Percentiles rank a stretch among this genome's conserved stretches.
Conservation (phyloP, 139 green algal species). For the Raphidocelis subcapitata region DNA sequence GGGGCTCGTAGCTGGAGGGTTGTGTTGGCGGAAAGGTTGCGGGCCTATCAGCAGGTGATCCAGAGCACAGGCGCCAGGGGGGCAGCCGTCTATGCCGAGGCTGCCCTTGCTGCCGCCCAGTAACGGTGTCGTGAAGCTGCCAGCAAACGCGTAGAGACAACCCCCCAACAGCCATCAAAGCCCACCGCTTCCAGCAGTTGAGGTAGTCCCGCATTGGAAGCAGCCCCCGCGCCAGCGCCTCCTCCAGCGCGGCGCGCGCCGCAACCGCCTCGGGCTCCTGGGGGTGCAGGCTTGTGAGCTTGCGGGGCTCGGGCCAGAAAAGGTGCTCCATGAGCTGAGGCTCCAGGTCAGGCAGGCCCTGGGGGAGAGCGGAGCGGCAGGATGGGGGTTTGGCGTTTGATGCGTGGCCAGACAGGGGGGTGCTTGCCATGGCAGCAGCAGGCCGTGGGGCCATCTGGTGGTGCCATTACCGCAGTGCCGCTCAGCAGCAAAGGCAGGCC, state of each 20-base stretch:
- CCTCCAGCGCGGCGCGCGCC: slow-evolving; percentile 4
- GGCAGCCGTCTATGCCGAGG: no score
- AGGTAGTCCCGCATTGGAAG: slow-evolving; percentile 44
- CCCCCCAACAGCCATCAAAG: no score
- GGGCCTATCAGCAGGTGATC: no score
- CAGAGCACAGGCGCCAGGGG: no score
- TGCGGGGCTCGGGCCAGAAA: slow-evolving; percentile 63
- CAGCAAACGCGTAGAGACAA: no score
- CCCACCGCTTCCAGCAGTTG: slow-evolving; percentile 35
- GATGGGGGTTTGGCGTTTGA: background rate
- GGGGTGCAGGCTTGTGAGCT: slow-evolving; percentile 61
- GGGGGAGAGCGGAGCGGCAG: slow-evolving; percentile 6
- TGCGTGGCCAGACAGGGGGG: background rate
- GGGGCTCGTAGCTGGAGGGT: slow-evolving; percentile 30
- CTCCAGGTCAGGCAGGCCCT: slow-evolving; percentile 69
- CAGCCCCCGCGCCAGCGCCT: slow-evolving; percentile 30
- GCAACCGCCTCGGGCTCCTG: slow-evolving; percentile 32
- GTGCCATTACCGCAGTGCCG: no score
- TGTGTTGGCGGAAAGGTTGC: background rate
- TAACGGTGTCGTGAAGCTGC: no score
- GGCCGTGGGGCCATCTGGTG: no score
- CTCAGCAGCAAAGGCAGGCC: no score
- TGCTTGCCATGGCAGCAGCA: no score
- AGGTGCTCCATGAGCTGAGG: slow-evolving; percentile 78
- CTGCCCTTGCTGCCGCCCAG: no score